These are phyloP conservation scores for Parsonsia alboflavescens DNA, from an alignment of 257 asterid genomes.

Conservation along the genomic window DNA sequence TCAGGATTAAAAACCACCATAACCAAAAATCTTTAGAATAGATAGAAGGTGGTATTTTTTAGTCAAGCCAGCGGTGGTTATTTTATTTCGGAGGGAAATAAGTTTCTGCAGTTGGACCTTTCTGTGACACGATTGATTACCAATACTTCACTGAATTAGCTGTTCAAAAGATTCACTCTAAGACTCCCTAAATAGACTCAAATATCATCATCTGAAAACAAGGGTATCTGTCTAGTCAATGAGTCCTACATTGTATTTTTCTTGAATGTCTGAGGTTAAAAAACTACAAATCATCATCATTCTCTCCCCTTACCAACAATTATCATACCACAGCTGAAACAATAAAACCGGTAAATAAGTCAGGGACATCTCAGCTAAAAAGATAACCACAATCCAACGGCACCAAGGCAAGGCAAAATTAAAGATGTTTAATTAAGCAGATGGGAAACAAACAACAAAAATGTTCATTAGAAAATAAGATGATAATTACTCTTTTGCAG, in stretches of 20 bases:
- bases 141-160: not conserved
- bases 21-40: not conserved
- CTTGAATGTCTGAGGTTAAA: not conserved
- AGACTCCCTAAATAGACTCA: not conserved
- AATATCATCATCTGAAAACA: conserved; percentile 2
- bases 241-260: not conserved
- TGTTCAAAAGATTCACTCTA: not conserved
- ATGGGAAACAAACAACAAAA: not conserved
- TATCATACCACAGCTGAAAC: not conserved
- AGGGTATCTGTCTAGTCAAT: not conserved
- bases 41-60: not conserved
- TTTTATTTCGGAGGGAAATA: not conserved
- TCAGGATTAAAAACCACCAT: not conserved
- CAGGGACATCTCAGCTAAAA: not conserved
- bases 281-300: not conserved
- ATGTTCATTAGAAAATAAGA: not conserved
- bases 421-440: not conserved
- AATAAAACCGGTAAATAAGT: not conserved
- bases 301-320: not conserved
- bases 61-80: not conserved
- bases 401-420: not conserved
- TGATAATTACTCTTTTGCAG: not conserved
- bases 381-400: not conserved
- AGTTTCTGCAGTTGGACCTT: not conserved
- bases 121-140: not conserved